These are phyloP conservation scores for Blastocystis sp. DNA, from an alignment of 352 stramenopile species.

Conservation along the genomic window DNA sequence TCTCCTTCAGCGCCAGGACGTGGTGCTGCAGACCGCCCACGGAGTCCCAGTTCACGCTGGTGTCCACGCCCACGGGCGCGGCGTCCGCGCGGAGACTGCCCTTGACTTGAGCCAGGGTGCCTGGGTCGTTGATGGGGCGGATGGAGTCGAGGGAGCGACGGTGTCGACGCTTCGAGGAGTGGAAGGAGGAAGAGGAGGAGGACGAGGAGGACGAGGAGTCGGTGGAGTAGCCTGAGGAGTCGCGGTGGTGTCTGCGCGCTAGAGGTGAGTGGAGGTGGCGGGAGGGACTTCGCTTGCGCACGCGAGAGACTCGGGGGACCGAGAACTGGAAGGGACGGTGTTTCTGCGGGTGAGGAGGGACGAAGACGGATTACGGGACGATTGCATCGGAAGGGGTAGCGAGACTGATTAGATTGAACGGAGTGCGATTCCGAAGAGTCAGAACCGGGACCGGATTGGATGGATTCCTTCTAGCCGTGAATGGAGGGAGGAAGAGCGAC, in stretches of 20 bases:
- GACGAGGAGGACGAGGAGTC: slow-evolving; percentile 32
- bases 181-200: slow-evolving; percentile 15
- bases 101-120: slow-evolving; percentile 11
- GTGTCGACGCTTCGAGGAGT: slow-evolving; percentile 8
- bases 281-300: not conserved
- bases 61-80: slow-evolving; percentile 83
- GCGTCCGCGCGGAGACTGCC: slow-evolving; percentile 82
- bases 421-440: slow-evolving; percentile 1
- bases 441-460: slow-evolving; percentile 6
- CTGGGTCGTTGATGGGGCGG: slow-evolving; percentile 70
- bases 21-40: slow-evolving; percentile 84
- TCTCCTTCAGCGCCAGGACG: slow-evolving; percentile 88
- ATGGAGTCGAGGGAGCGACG: slow-evolving; percentile 33
- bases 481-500: not conserved
- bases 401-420: not conserved
- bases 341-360: not conserved
- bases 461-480: not conserved
- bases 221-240: not conserved
- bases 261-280: not conserved
- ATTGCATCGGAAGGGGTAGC: slow-evolving; percentile 53
- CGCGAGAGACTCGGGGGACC: not conserved
- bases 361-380: not conserved
- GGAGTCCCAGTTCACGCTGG: slow-evolving; percentile 84
- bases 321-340: slow-evolving; percentile 51
- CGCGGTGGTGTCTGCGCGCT: not conserved